Conservation (phyloP, 495 filamentous ascomycete genomes). For the Penicillium ochrochloron region DNA sequence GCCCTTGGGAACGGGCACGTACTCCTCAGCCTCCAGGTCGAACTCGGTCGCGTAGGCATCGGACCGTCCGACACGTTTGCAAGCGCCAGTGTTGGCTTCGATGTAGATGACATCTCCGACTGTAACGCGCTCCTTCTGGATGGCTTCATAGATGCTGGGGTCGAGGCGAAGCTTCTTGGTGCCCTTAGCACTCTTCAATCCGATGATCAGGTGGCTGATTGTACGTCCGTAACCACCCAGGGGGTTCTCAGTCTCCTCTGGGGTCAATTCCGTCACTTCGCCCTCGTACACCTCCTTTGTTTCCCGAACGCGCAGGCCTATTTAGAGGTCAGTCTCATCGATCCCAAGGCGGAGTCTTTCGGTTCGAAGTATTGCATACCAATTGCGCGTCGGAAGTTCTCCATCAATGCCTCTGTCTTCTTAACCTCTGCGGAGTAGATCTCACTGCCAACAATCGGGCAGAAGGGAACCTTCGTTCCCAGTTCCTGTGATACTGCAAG, state of each 20-base stretch:
- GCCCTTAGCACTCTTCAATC: constrained; percentile 86
- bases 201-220: constrained; percentile 87
- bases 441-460: constrained; percentile 94
- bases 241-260: constrained; percentile 98
- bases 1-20: constrained; percentile 96
- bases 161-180: constrained; percentile 97
- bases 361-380: constrained; percentile 51
- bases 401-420: constrained; percentile 98
- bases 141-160: constrained; percentile 97
- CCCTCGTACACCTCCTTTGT: constrained; percentile 98
- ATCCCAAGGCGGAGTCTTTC: background rate
- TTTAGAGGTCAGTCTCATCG: constrained; percentile 23
- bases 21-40: constrained; percentile 97
- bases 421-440: constrained; percentile 97
- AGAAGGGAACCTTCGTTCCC: constrained; percentile 96
- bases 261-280: constrained; percentile 93
- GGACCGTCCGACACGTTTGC: constrained; percentile 92
- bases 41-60: constrained; percentile 98
- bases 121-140: constrained; percentile 95
- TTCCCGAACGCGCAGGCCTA: constrained; percentile 87
- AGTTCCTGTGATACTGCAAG: constrained; percentile 94
- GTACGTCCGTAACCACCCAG: constrained; percentile 93
- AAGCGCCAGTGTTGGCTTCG: constrained; percentile 95
- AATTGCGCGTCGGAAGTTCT: constrained; percentile 96
- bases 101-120: constrained; percentile 98